Evolutionary conservation across 495 filamentous ascomycete species (phyloP).

Genomic region (Xanthoparmelia taractica): DNA sequence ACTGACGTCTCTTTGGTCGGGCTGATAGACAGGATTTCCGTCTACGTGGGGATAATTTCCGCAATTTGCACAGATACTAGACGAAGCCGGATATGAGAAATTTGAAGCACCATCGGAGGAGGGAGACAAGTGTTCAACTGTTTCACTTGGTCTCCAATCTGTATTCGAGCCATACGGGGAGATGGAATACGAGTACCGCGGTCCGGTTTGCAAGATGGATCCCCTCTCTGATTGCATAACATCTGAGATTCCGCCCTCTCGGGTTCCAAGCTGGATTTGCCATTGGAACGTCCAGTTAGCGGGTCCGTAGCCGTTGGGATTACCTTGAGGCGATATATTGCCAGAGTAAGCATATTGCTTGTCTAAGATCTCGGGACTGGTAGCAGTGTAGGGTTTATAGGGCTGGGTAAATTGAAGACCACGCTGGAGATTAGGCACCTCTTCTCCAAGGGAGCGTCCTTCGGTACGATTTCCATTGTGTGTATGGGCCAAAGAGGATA

Average conservation of each 20-base stretch:
- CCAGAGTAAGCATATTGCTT: not conserved
- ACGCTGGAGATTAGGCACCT: not conserved
- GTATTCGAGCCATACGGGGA: not conserved
- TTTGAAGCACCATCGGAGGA: not conserved
- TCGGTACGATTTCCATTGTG: not conserved
- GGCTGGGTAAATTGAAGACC: not conserved
- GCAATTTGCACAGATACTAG: not conserved
- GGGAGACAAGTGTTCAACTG: not conserved
- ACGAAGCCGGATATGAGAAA: not conserved
- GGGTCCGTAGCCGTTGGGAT: not conserved
- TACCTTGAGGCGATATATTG: not conserved
- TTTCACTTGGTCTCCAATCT: not conserved
- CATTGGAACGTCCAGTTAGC: not conserved
- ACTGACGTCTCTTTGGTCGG: not conserved
- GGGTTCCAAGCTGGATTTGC: not conserved
- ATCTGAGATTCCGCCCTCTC: not conserved
- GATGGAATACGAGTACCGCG: not conserved
- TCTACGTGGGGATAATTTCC: not conserved
- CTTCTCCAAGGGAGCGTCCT: not conserved
- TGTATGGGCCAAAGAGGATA: not conserved
- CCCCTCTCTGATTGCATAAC: not conserved
- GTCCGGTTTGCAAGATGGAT: not conserved
- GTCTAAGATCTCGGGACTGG: not conserved
- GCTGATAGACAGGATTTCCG: not conserved
- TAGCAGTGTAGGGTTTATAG: not conserved